A percentile compares a stretch with the other conserved stretches of the same genome.
Conservation (phyloP, 305 asterid genomes). For the Lippia alba region DNA sequence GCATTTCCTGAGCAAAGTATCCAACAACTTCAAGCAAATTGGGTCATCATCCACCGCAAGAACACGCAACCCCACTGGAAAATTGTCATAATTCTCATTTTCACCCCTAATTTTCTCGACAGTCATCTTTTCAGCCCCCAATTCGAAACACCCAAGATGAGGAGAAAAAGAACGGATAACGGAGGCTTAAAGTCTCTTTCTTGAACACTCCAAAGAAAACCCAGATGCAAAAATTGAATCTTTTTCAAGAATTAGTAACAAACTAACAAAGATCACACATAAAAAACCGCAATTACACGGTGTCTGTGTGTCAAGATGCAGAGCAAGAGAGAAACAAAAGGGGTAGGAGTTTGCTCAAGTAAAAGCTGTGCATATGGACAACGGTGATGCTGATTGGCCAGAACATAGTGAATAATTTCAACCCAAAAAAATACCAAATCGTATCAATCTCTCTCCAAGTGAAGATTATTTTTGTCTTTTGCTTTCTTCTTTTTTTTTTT, state of each 20-base stretch:
- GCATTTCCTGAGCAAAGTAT: slow-evolving; percentile 70
- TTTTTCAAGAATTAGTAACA: slow-evolving; percentile 27
- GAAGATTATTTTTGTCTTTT: slow-evolving; percentile 42
- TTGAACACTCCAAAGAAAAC: slow-evolving; percentile 38
- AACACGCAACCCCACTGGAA: slow-evolving; percentile 72
- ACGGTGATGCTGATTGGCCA: slow-evolving; percentile 43
- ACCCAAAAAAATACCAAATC: slow-evolving; percentile 47
- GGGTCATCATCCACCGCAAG: slow-evolving; percentile 86
- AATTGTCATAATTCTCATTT: slow-evolving; percentile 45
- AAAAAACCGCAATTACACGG: slow-evolving; percentile 28
- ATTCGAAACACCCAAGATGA: slow-evolving; percentile 39
- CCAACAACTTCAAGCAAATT: slow-evolving; percentile 63
- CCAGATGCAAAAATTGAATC: slow-evolving; percentile 37
- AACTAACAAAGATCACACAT: slow-evolving; percentile 36
- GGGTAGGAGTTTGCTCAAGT: slow-evolving; percentile 35
- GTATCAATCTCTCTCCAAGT: slow-evolving; percentile 32
- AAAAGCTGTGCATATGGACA: slow-evolving; percentile 45
- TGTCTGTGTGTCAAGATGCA: slow-evolving; percentile 25
- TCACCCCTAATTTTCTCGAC: slow-evolving; percentile 51
- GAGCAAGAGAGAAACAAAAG: slow-evolving; percentile 7
- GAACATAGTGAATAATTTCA: slow-evolving; percentile 36
- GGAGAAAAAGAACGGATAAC: slow-evolving; percentile 23
- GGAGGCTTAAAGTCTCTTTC: slow-evolving; percentile 40
- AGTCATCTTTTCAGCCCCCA: slow-evolving; percentile 45
- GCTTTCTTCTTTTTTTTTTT: slow-evolving; percentile 30